Conservation (phyloP, 192 early-diverging fungal genomes). For the Helicostylum pulchrum region DNA sequence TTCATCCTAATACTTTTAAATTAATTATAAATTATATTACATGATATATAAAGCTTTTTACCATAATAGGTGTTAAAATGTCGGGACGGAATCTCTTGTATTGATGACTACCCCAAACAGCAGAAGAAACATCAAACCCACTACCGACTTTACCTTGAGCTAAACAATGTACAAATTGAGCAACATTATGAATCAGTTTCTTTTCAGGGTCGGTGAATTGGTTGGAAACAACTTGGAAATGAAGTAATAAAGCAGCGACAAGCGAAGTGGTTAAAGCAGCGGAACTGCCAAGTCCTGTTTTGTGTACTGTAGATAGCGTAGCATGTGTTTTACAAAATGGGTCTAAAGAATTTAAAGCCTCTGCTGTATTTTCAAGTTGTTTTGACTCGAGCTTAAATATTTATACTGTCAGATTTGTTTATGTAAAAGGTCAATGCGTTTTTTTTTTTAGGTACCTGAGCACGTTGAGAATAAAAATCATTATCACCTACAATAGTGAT, state of each 20-base stretch:
- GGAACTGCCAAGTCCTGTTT: constrained; percentile 95
- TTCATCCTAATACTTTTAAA: not conserved
- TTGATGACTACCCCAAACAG: constrained; percentile 86
- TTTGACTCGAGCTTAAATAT: constrained; percentile 5
- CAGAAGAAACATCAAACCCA: constrained; percentile 94
- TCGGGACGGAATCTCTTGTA: constrained; percentile 82
- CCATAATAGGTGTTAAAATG: constrained; percentile 58
- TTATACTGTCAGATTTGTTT: too few relatives aligned
- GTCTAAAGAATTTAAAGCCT: constrained; percentile 5
- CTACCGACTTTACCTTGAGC: constrained; percentile 98
- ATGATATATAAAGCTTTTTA: constrained; percentile 14
- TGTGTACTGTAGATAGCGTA: constrained; percentile 71
- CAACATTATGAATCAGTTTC: constrained; percentile 75
- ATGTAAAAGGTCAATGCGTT: not conserved
- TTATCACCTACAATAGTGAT: constrained; percentile 88
- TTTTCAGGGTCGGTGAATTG: constrained; percentile 25
- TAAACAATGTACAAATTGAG: constrained; percentile 91
- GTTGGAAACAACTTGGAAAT: constrained; percentile 58
- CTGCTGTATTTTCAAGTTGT: constrained; percentile 6
- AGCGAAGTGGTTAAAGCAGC: constrained; percentile 96
- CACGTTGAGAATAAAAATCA: constrained; percentile 98
- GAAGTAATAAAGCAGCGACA: constrained; percentile 70
- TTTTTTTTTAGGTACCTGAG: constrained; percentile 49
- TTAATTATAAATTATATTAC: not conserved
- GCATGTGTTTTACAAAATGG: constrained; percentile 63